Evolutionary conservation across 1,284 basidiomycete genomes (phyloP), one percentile per base, ranked within the genome.

Genomic region (Pterulicium gracile): DNA sequence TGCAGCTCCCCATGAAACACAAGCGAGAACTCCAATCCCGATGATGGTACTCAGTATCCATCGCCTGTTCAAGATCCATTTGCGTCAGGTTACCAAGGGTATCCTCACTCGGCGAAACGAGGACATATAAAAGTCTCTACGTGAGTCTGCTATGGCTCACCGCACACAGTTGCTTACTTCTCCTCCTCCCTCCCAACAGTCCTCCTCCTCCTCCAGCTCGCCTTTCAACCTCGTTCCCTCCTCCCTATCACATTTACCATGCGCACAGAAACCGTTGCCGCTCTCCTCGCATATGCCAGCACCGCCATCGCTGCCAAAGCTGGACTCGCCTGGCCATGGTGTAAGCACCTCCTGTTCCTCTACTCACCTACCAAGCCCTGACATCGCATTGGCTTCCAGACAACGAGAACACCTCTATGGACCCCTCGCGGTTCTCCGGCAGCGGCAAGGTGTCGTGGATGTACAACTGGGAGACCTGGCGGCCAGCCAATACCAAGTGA

Each of bases 401-500:
- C 27, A 32, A 32, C 27, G 50, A 52, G 24, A 52, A 52, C 46
- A 24, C 10, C 19, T 35, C 47, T 35, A 44, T 52, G 51, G 50
- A 47, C 17, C 49, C 15, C 13, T 13, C 14, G 7, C n/a, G 20
- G 7, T 20, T 34, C 32, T 7, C 40, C 17, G 7, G 40, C 4
- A 14, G 7, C n/a, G 2, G 7, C 15, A 5, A 22, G 14, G n/a
- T 24, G 10, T 18, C 40, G 15, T 19, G 19, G n/a, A 41, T 41
- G 39, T 41, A 41, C 39, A 41, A 41, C 39, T 41, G 19, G n/a
- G 39, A 41, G 39, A 41, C 39, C 39, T 41, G 3, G 20, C 18
- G 5, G n/a, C 23, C 35, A 23, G 14, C 42, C 43, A 63, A 61
- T 15, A 62, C 64, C 13, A 22, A 21, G 3, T 13, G 23, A 17